Evolutionary conservation across 2,329 filamentous ascomycete species (phyloP).

Genomic region (Fusarium penzigii): DNA sequence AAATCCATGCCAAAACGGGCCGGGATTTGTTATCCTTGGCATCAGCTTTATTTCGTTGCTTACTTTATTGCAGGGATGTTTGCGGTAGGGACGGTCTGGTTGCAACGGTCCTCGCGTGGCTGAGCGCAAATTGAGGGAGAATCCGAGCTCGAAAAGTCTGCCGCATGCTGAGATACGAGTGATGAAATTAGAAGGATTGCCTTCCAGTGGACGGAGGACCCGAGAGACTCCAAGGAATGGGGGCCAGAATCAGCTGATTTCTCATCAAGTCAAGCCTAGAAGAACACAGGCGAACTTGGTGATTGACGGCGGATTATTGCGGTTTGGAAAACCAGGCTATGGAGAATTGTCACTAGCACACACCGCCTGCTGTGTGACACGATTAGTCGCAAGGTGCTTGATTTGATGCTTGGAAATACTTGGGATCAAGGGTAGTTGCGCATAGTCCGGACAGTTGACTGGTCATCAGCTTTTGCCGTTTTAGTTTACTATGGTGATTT

Average conservation of each 20-base stretch:
- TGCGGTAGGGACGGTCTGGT: not conserved
- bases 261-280: not conserved
- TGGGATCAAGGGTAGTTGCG: too few species aligned
- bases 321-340: not conserved
- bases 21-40: constrained; percentile 4
- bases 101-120: not conserved
- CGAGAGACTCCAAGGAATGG: too few species aligned
- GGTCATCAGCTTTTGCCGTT: too few species aligned
- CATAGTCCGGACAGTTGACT: too few species aligned
- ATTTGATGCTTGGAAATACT: too few species aligned
- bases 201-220: too few species aligned
- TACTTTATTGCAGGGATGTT: constrained; percentile 1
- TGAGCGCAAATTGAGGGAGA: too few species aligned
- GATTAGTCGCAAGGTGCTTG: too few species aligned
- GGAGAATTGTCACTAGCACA: not conserved
- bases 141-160: too few species aligned
- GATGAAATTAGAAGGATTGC: too few species aligned
- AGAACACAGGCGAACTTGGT: not conserved
- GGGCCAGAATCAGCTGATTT: not conserved
- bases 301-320: not conserved
- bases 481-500: too few species aligned
- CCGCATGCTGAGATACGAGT: too few species aligned
- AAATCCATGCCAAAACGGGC: not conserved
- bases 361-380: not conserved
- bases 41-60: constrained; percentile 8